Conservation (phyloP, 306 rosid species). For the Citrullus amarus region DNA sequence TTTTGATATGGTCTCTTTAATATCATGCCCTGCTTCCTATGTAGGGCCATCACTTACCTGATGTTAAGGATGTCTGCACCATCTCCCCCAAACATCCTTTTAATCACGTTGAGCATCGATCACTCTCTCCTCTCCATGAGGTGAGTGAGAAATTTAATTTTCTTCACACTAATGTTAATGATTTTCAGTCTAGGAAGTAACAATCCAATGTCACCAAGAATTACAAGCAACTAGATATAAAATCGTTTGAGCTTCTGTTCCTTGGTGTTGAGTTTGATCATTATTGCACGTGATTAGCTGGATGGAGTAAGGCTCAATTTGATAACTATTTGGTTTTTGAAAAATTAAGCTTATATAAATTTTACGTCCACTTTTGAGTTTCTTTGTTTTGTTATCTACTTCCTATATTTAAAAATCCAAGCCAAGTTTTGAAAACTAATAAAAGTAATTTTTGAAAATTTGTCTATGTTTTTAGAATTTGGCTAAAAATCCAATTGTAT, state of each 20-base stretch:
- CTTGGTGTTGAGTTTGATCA: neutral
- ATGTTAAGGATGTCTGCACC: slow-evolving; percentile 11
- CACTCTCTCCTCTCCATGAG: slow-evolving; percentile 23
- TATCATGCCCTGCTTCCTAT: neutral
- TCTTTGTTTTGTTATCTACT: too few species aligned
- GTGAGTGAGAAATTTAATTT: slow-evolving; percentile 12
- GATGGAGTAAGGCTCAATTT: too few species aligned
- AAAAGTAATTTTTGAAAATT: too few species aligned
- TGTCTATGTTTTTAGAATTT: too few species aligned
- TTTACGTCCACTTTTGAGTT: too few species aligned
- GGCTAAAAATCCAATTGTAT: too few species aligned
- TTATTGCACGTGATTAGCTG: neutral
- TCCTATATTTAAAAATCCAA: too few species aligned
- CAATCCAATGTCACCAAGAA: neutral
- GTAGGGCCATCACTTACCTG: slow-evolving; percentile 20
- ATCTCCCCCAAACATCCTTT: slow-evolving; percentile 5
- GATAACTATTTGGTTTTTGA: too few species aligned
- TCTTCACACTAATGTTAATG: neutral
- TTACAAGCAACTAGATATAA: neutral
- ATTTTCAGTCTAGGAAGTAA: neutral
- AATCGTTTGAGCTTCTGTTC: neutral
- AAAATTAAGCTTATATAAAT: too few species aligned
- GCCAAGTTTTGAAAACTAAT: too few species aligned
- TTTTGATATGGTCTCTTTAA: neutral
- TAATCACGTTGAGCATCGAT: neutral